Percentiles rank a stretch among this genome's conserved stretches.
Evolutionary conservation across 2,329 filamentous ascomycete genomes (phyloP).

Genomic region (Stagonosporopsis rhizophila): DNA sequence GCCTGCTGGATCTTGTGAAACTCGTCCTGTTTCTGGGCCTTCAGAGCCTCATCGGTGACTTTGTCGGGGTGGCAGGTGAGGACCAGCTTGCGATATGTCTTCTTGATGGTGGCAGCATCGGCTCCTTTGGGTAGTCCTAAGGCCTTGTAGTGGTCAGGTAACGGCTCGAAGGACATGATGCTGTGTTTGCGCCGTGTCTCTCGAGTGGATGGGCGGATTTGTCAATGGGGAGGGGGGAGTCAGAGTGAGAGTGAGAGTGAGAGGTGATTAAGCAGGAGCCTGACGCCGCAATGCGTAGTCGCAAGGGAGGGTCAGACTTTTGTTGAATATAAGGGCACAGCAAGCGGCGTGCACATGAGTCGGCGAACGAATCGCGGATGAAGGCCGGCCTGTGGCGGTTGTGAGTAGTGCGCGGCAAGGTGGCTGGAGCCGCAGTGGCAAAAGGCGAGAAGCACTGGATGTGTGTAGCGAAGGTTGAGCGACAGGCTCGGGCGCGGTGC

Average conservation of each 20-base stretch:
- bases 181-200: conserved; percentile 7
- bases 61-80: conserved; percentile 93
- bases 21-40: conserved; percentile 80
- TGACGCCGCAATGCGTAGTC: conserved; percentile 14
- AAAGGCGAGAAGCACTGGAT: conserved; percentile 2
- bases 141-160: conserved; percentile 79
- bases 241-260: no score
- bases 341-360: conserved; percentile 20
- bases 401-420: conserved; percentile 25
- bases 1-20: conserved; percentile 93
- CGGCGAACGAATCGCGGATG: conserved; percentile 16
- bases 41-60: conserved; percentile 77
- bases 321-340: conserved; percentile 22
- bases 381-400: conserved; percentile 27
- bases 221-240: not conserved
- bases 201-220: not conserved
- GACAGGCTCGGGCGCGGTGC: not conserved
- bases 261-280: not conserved
- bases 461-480: conserved; percentile 10
- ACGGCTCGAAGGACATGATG: conserved; percentile 53
- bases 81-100: conserved; percentile 83
- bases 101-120: conserved; percentile 73
- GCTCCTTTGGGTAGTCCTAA: conserved; percentile 78
- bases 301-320: conserved; percentile 12
- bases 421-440: conserved; percentile 21